A percentile compares a stretch with the other conserved stretches of the same genome.
These are phyloP conservation scores for Quambalaria eucalypti DNA, from an alignment of 1,284 basidiomycete species.

Conservation along the genomic window DNA sequence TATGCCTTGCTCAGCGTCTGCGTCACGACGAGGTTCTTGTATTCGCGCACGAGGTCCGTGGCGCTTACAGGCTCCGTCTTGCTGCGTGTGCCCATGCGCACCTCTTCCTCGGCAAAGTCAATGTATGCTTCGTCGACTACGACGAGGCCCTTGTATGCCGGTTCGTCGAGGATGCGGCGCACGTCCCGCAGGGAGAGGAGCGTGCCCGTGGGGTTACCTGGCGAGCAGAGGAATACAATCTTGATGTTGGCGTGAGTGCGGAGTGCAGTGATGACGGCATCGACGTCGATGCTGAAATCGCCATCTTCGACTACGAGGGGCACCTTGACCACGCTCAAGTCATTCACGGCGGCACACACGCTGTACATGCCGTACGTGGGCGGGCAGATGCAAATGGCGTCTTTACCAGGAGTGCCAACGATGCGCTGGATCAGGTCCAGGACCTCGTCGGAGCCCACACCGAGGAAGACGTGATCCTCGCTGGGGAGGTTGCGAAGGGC, in stretches of 20 bases:
- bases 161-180: slow-evolving; percentile 66
- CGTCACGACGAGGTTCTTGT: slow-evolving; percentile 80
- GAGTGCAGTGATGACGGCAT: slow-evolving; percentile 22
- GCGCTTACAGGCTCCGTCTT: slow-evolving; percentile 55
- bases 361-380: slow-evolving; percentile 98
- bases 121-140: slow-evolving; percentile 97
- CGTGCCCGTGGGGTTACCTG: slow-evolving; percentile 93
- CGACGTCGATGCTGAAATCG: slow-evolving; percentile 61
- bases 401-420: slow-evolving; percentile 68
- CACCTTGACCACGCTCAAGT: slow-evolving; percentile 72
- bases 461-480: slow-evolving; percentile 67
- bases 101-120: slow-evolving; percentile 61
- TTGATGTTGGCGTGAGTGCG: slow-evolving; percentile 56
- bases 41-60: slow-evolving; percentile 62
- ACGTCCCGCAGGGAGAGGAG: slow-evolving; percentile 67
- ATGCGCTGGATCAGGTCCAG: slow-evolving; percentile 90
- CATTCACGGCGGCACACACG: slow-evolving; percentile 91
- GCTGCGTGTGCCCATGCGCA: slow-evolving; percentile 23
- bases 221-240: slow-evolving; percentile 88
- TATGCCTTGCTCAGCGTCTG: slow-evolving; percentile 96
- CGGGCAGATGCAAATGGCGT: slow-evolving; percentile 61
- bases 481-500: slow-evolving; percentile 50
- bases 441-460: slow-evolving; percentile 93
- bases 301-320: slow-evolving; percentile 67
- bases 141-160: slow-evolving; percentile 77